Conservation (phyloP, 176 grass and related monocot genomes). For the Carex scoparia region DNA sequence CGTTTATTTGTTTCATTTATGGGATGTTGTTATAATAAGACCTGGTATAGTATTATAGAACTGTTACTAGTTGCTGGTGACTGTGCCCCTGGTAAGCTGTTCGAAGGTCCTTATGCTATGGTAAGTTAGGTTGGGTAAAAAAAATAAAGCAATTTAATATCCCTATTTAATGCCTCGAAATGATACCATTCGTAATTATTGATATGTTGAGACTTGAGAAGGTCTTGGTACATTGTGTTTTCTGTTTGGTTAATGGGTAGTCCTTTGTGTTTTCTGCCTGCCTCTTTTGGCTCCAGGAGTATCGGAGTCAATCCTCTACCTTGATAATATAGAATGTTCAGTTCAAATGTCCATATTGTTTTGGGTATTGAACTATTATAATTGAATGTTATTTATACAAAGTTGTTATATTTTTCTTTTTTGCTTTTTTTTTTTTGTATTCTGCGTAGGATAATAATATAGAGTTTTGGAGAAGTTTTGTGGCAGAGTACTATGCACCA, state of each 20-base stretch:
- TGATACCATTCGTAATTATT: neutral
- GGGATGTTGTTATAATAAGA: neutral
- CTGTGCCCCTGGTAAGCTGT: neutral
- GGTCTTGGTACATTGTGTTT: neutral
- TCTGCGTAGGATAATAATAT: conserved; percentile 83
- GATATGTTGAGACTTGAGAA: neutral
- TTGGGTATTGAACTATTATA: neutral
- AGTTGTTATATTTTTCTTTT: neutral
- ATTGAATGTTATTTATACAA: neutral
- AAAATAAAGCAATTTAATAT: neutral
- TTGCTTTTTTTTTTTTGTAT: neutral
- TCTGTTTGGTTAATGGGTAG: neutral
- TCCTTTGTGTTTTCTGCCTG: neutral
- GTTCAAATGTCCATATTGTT: neutral
- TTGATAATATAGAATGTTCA: neutral
- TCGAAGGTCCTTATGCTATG: neutral
- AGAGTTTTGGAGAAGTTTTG: conserved; percentile 96
- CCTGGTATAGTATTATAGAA: neutral
- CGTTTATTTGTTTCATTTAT: conserved; percentile 22
- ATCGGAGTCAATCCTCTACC: neutral
- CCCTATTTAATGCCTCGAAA: neutral
- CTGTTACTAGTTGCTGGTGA: neutral
- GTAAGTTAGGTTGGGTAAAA: neutral
- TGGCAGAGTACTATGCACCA: conserved; percentile 87
- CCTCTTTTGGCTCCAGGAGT: neutral